Conservation (phyloP, 257 asterid genomes). For the Rauvolfia tetraphylla region DNA sequence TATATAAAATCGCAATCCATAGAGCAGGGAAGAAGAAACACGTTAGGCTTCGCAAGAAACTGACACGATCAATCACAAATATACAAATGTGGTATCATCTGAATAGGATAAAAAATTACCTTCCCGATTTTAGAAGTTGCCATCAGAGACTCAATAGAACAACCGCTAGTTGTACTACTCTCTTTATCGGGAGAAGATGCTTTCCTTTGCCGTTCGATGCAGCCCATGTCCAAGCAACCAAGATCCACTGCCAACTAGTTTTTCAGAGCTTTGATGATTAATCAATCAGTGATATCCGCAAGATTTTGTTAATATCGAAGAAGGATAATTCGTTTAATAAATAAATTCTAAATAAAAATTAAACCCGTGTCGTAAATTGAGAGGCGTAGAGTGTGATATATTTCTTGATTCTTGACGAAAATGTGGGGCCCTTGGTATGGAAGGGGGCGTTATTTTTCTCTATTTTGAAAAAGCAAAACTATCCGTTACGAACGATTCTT, state of each 20-base stretch:
- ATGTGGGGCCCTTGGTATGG: slow-evolving; percentile 8
- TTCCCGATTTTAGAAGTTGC: slow-evolving; percentile 64
- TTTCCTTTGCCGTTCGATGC: slow-evolving; percentile 48
- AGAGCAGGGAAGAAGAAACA: not conserved
- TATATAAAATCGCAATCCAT: not conserved
- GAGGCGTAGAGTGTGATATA: not conserved
- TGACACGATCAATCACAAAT: not conserved
- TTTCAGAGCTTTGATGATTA: slow-evolving; percentile 10
- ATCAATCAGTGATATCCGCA: not conserved
- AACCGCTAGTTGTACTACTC: slow-evolving; percentile 21
- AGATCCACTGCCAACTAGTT: slow-evolving; percentile 53
- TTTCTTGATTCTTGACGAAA: slow-evolving; percentile 22
- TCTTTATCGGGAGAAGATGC: slow-evolving; percentile 34
- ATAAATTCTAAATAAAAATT: slow-evolving; percentile 1
- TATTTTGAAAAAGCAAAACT: slow-evolving; percentile 32
- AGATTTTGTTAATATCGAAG: slow-evolving; percentile 12
- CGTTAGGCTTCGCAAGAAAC: not conserved
- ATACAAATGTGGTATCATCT: not conserved
- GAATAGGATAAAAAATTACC: slow-evolving; percentile 33
- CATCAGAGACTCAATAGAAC: slow-evolving; percentile 39
- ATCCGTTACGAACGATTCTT: slow-evolving; percentile 56
- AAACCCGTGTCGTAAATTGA: not conserved
- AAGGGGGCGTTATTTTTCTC: slow-evolving; percentile 1
- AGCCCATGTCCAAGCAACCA: slow-evolving; percentile 85
- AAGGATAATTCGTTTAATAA: not conserved